phyloP scores from a whole-genome alignment of 352 stramenopile genomes.

The Phytophthora sojae region DNA sequence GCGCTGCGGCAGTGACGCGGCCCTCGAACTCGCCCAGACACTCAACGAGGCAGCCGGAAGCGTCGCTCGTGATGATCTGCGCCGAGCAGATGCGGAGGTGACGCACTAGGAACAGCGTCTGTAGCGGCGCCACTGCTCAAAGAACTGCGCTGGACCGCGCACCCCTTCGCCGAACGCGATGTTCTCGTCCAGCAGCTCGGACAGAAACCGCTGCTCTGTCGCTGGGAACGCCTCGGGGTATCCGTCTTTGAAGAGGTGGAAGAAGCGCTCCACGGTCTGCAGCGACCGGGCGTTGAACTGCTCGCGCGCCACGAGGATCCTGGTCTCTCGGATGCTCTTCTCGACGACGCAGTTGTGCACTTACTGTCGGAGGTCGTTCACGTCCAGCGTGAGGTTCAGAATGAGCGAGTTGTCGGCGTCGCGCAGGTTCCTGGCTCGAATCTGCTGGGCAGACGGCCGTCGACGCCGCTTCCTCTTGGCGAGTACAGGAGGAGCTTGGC shows the following conservation, averaged over 20 bases:
- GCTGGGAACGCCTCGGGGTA: conserved; percentile 12
- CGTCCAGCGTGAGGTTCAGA: conserved; percentile 42
- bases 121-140: conserved; percentile 57
- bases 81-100: conserved; percentile 23
- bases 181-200: conserved; percentile 25
- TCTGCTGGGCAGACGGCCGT: conserved; percentile 3
- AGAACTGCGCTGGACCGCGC: conserved; percentile 30
- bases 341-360: conserved; percentile 31
- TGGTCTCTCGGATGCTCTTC: conserved; percentile 30
- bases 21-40: conserved; percentile 41
- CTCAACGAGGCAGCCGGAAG: conserved; percentile 34
- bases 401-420: conserved; percentile 28
- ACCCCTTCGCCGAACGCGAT: conserved; percentile 26
- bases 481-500: background rate
- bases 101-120: conserved; percentile 43
- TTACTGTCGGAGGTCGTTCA: conserved; percentile 40
- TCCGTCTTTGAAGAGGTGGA: conserved; percentile 39
- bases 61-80: conserved; percentile 29
- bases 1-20: conserved; percentile 19
- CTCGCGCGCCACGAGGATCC: conserved; percentile 27
- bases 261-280: conserved; percentile 35
- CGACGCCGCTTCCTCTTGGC: conserved; percentile 2
- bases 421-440: conserved; percentile 15
- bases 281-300: conserved; percentile 38
- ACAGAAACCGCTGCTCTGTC: conserved; percentile 33